Conservation (phyloP, 169 alveolate species). For the Cryptosporidium parvum region DNA sequence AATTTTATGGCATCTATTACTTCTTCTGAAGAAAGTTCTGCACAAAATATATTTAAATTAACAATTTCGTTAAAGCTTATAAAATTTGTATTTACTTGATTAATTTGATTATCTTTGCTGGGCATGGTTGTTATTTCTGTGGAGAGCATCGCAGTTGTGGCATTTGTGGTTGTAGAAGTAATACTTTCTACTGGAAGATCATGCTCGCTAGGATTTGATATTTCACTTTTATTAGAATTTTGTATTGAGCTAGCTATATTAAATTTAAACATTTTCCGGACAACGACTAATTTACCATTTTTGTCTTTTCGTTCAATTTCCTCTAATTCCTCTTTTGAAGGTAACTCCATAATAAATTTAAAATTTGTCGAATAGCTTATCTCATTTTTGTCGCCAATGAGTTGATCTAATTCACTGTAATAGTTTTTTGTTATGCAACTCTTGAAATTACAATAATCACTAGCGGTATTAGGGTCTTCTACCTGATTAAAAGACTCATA, state of each 20-base stretch:
- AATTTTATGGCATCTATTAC: constrained; percentile 36
- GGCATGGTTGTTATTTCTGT: neutral
- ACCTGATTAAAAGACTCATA: neutral
- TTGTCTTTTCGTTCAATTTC: constrained; percentile 18
- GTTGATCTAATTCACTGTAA: neutral
- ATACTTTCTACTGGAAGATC: neutral
- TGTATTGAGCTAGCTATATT: neutral
- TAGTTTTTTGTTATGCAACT: constrained; percentile 15
- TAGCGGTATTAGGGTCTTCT: neutral
- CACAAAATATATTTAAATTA: neutral
- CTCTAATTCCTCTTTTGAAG: constrained; percentile 8
- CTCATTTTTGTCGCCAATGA: neutral
- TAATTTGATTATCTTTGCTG: neutral
- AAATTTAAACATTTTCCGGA: constrained; percentile 10
- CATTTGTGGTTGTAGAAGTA: neutral
- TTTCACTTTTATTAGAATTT: neutral
- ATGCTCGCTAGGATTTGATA: neutral
- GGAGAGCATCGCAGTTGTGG: neutral
- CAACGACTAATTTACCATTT: neutral
- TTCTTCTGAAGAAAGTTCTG: constrained; percentile 35
- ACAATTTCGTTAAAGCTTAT: neutral
- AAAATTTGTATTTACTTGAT: neutral
- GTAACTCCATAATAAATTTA: neutral
- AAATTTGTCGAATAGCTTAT: neutral
- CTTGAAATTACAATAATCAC: neutral